A percentile compares a stretch with the other conserved stretches of the same genome.
Evolutionary conservation across 805 yeast genomes (phyloP).

Genomic region (Maudiozyma barnettii): DNA sequence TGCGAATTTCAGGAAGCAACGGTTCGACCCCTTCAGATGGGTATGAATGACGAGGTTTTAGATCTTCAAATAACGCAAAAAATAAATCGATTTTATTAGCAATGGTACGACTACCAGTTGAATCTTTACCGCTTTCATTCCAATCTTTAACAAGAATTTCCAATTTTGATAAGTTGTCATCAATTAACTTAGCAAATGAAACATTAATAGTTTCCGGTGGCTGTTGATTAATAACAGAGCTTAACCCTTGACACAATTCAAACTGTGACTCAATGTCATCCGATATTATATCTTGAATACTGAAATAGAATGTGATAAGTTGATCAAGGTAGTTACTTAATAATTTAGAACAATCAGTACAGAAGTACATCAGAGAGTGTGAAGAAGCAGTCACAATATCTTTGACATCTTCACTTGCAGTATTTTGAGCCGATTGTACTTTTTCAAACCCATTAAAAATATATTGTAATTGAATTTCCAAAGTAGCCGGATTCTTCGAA

Average conservation of each 20-base stretch:
- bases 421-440: slow-evolving; percentile 8
- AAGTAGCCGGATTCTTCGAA: slow-evolving; percentile 66
- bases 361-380: slow-evolving; percentile 86
- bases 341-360: slow-evolving; percentile 74
- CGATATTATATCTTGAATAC: slow-evolving; percentile 38
- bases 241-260: slow-evolving; percentile 83
- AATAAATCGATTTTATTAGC: slow-evolving; percentile 62
- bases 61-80: slow-evolving; percentile 27
- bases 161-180: slow-evolving; percentile 35
- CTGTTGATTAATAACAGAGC: slow-evolving; percentile 64
- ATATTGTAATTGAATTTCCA: slow-evolving; percentile 76
- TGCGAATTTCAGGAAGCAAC: slow-evolving; percentile 19
- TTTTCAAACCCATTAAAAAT: slow-evolving; percentile 63
- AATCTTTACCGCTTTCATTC: slow-evolving; percentile 22
- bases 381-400: slow-evolving; percentile 75
- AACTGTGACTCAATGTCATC: slow-evolving; percentile 55
- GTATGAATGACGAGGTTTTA: slow-evolving; percentile 23
- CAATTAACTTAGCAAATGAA: slow-evolving; percentile 59
- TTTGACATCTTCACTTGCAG: slow-evolving; percentile 18
- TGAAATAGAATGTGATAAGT: slow-evolving; percentile 61
- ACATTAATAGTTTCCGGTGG: slow-evolving; percentile 43
- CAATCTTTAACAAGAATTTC: slow-evolving; percentile 17
- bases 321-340: slow-evolving; percentile 64
- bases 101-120: slow-evolving; percentile 33
- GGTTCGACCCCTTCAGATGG: slow-evolving; percentile 27